Base-by-base conservation (phyloP, 176 grass and related monocot species). In the Raddia distichophylla region DNA sequence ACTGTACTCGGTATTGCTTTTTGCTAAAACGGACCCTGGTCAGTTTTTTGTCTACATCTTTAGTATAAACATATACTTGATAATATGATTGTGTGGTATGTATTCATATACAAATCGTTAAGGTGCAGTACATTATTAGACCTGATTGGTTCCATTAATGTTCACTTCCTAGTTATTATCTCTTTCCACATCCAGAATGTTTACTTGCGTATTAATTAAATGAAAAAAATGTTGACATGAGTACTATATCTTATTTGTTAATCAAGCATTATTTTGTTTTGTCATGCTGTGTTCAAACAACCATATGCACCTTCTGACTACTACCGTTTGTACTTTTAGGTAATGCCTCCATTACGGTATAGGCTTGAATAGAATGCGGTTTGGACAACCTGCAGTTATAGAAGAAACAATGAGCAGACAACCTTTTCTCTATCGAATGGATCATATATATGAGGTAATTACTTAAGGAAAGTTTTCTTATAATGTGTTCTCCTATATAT, bases 331-430 rank as follows among this genome's bases (percentile, higher is more conserved):
- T 75, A 82, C 60, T 87, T 86, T 82, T 92, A 99, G 96, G 92
- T 99, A 89, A 95, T 99, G 96, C 96, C 96, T 83, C 90, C 85
- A 83, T 86, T 99, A 90, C 95, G 96, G 96, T 99, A 93, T 85
- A 93, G 96, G 86, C 85, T 99, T 75, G 96, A 27, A 99, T 75
- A 91, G 91, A 85, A 88, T 99, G 84, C 95, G 96, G 96, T 99
- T 87, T 82, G 96, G 93, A 64, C 96, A 99, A 83, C 93, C 93
- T 42, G 93, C 93, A 89, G 85, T 95, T 88, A 27, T 99, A 68
- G 90, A 95, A 77, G 93, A 93, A 67, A 93, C 96, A 76, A 34
- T 99, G 79, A 99, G 93, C 14, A 92, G 86, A 64, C 93, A 95
- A 74, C 96, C 96, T 86, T 99, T 99, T 90, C 76, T 99, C n/a